Evolutionary conservation across 495 filamentous ascomycete species (phyloP).

Genomic region (Aspergillus sparsus): DNA sequence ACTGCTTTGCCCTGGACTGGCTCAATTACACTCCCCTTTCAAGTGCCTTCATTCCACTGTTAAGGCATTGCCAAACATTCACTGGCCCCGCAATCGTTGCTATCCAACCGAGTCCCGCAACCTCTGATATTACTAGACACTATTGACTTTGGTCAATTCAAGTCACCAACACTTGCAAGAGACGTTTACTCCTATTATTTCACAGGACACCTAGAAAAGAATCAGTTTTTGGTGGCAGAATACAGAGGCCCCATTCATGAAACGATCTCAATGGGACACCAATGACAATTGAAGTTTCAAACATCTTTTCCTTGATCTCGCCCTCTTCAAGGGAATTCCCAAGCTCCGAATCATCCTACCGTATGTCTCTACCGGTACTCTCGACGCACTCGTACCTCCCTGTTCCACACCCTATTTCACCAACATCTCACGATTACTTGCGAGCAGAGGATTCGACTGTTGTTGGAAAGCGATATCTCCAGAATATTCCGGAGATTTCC

Average conservation of each 20-base stretch:
- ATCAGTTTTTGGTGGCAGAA: too few species aligned
- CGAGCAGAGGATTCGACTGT: slow-evolving; percentile 22
- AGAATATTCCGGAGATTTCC: slow-evolving; percentile 26
- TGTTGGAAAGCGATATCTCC: slow-evolving; percentile 20
- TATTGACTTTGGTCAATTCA: slow-evolving; percentile 11
- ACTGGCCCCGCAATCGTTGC: slow-evolving; percentile 25
- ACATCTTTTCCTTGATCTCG: neutral
- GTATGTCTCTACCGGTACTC: slow-evolving; percentile 42
- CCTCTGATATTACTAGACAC: slow-evolving; percentile 17
- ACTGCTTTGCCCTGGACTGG: slow-evolving; percentile 21
- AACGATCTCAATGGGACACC: slow-evolving; percentile 21
- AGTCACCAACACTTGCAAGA: too few species aligned
- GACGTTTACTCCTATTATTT: too few species aligned
- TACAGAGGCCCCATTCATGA: neutral
- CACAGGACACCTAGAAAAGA: too few species aligned
- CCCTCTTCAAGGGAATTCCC: neutral
- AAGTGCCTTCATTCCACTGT: slow-evolving; percentile 42
- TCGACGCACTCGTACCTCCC: slow-evolving; percentile 31
- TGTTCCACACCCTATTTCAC: slow-evolving; percentile 32
- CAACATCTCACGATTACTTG: slow-evolving; percentile 25
- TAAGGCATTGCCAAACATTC: slow-evolving; percentile 32
- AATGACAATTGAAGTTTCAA: slow-evolving; percentile 19
- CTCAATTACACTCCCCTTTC: slow-evolving; percentile 25
- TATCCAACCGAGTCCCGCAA: slow-evolving; percentile 16
- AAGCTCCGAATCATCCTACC: slow-evolving; percentile 20